A percentile compares a stretch with the other conserved stretches of the same genome.
Conservation (phyloP, 192 early-diverging fungal species). For the Phycomyces blakesleeanus region DNA sequence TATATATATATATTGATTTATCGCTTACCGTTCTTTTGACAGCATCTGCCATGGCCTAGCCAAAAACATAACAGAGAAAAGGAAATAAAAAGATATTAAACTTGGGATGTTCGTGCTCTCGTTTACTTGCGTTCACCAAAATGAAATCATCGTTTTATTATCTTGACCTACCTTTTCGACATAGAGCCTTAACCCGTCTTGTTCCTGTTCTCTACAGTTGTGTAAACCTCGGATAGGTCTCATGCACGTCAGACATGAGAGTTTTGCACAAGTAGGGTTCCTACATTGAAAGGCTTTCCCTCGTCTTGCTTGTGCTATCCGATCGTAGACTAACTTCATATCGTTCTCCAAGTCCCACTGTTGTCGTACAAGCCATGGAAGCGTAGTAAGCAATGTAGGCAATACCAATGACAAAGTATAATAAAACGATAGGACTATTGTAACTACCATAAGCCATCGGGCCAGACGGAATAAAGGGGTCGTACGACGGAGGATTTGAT, state of each 20-base stretch:
- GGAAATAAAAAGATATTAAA: too few relatives aligned
- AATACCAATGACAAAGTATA: slow-evolving; percentile 11
- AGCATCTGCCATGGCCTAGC: slow-evolving; percentile 54
- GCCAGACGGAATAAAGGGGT: not conserved
- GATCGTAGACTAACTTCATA: slow-evolving; percentile 23
- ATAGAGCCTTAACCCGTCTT: slow-evolving; percentile 51
- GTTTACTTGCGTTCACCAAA: too few relatives aligned
- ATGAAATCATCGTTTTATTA: too few relatives aligned
- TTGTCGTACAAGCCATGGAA: slow-evolving; percentile 14
- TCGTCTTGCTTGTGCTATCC: slow-evolving; percentile 23
- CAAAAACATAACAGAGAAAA: too few relatives aligned
- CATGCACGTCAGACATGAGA: slow-evolving; percentile 43
- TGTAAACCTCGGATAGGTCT: slow-evolving; percentile 42
- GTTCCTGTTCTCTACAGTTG: slow-evolving; percentile 43
- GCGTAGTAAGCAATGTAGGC: slow-evolving; percentile 3
- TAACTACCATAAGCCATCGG: slow-evolving; percentile 20
- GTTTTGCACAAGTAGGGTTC: slow-evolving; percentile 42
- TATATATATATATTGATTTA: too few relatives aligned
- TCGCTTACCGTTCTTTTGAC: slow-evolving; percentile 56
- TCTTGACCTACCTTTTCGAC: slow-evolving; percentile 39
- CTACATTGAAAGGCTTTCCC: slow-evolving; percentile 47
- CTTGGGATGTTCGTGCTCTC: too few relatives aligned
- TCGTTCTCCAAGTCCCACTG: slow-evolving; percentile 23
- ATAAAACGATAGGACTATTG: slow-evolving; percentile 7
- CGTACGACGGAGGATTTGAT: not conserved